A percentile compares a stretch with the other conserved stretches of the same genome.
Conservation (phyloP, 768 basidiomycete genomes). For the Lactarius sp. region DNA sequence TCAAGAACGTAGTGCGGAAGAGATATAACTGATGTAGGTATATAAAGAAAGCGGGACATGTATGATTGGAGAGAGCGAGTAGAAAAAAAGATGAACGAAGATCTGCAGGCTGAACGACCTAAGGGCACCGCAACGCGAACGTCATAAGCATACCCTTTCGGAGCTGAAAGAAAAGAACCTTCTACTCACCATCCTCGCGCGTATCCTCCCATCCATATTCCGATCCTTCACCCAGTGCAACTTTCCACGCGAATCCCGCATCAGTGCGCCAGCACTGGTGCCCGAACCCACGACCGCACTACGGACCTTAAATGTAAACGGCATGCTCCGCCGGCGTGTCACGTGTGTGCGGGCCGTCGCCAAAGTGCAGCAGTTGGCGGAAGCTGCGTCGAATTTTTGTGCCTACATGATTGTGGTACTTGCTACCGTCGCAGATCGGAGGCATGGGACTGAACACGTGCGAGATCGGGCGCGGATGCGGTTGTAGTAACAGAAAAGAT, state of each 20-base stretch:
- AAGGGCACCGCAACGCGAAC: neutral
- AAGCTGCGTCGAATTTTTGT: constrained; percentile 17
- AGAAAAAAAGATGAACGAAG: neutral
- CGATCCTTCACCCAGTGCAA: constrained; percentile 23
- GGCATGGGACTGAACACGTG: constrained; percentile 17
- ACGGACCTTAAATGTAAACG: neutral
- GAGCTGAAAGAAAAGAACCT: no score
- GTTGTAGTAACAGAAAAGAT: constrained; percentile 3
- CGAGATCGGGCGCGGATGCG: neutral
- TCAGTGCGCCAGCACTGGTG: neutral
- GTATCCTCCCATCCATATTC: constrained; percentile 30
- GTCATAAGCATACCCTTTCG: neutral
- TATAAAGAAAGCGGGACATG: neutral
- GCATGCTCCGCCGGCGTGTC: constrained; percentile 7
- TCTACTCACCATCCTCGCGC: no score
- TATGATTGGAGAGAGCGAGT: neutral
- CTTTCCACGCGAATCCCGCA: neutral
- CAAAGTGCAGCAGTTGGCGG: constrained; percentile 7
- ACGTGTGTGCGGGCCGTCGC: constrained; percentile 6
- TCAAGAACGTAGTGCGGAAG: neutral
- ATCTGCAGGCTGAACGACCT: neutral
- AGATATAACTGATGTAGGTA: neutral
- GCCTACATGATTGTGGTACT: neutral
- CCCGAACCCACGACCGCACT: neutral
- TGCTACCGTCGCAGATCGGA: neutral